Base-by-base conservation (phyloP, 495 filamentous ascomycete species). In the Neurospora sp. region DNA sequence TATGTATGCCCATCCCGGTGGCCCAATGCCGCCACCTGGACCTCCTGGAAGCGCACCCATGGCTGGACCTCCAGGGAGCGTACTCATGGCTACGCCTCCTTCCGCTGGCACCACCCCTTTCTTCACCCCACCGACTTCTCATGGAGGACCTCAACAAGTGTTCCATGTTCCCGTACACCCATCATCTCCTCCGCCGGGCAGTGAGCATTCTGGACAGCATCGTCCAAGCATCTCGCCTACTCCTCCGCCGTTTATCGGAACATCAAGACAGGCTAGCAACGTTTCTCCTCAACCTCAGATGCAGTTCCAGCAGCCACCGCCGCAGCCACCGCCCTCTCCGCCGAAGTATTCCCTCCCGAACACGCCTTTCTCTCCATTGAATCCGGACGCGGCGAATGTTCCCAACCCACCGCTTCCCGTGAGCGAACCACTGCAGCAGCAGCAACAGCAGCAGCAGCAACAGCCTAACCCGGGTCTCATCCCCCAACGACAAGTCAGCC, bases 401-500 rank as follows among this genome's bases (percentile, higher is more conserved):
- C 69, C 70, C 0, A 77, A 76, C 70, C 69, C 75, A 8, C 70
- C 73, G 5, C 72, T 72, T 6, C 31, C 68, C 3, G 69, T 39
- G 16, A 72, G 66, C 18, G 35, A 61, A 12, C 37, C 37, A 5
- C 69, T 35, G 11, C 20, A 22, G 22, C 70, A 68, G 16, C 48
- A 22, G 9, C 70, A 73, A 2, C 38, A 16, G 5, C 72, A 31
- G 27, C 27, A 22, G 9, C 70, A 38, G 22, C 14, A 37, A 6
- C 73, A 74, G 20, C 12, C 18, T 11, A 70, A 53, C 27, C 44
- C 31, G 2, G 73, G 71, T 14, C 69, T 75, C 10, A 48, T 73
- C 10, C 75, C 76, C 5, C 75, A 75, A 71, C 75, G 78, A 7
- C 78, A 79, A 20, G 27, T 70, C 12, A 79, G 78, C 71, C 75